Evolutionary conservation across 495 filamentous ascomycete species (phyloP).

Genomic region (Tricharina praecox): DNA sequence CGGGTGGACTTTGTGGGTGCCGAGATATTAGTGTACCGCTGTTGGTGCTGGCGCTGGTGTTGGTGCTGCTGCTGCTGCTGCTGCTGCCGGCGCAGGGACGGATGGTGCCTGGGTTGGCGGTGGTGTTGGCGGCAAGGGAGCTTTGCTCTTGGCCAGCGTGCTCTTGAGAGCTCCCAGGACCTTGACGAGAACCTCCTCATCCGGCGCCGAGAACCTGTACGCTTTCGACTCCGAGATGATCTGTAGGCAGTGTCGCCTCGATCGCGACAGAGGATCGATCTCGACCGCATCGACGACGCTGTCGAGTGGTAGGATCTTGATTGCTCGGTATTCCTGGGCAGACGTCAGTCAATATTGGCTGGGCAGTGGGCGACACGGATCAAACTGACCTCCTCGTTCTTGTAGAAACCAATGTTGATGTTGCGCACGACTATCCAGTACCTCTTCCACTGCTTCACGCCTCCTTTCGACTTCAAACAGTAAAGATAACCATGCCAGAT

Average conservation of each 20-base stretch:
- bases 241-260: slow-evolving; percentile 74
- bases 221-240: slow-evolving; percentile 88
- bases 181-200: slow-evolving; percentile 67
- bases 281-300: slow-evolving; percentile 84
- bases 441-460: slow-evolving; percentile 85
- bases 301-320: slow-evolving; percentile 62
- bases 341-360: no score
- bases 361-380: no score
- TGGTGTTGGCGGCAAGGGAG: no score
- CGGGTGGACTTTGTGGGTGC: background rate
- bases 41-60: background rate
- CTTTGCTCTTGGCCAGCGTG: slow-evolving; percentile 34
- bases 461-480: slow-evolving; percentile 68
- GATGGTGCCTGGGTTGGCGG: no score
- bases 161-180: slow-evolving; percentile 86
- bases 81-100: background rate
- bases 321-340: slow-evolving; percentile 61
- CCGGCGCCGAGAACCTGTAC: slow-evolving; percentile 66
- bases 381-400: slow-evolving; percentile 50
- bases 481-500: slow-evolving; percentile 85
- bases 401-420: slow-evolving; percentile 77
- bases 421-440: slow-evolving; percentile 85
- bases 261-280: slow-evolving; percentile 69
- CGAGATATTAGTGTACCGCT: background rate
- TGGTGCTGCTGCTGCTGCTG: background rate